Conservation (phyloP, 2,329 filamentous ascomycete species). For the Orbilia oligospora region DNA sequence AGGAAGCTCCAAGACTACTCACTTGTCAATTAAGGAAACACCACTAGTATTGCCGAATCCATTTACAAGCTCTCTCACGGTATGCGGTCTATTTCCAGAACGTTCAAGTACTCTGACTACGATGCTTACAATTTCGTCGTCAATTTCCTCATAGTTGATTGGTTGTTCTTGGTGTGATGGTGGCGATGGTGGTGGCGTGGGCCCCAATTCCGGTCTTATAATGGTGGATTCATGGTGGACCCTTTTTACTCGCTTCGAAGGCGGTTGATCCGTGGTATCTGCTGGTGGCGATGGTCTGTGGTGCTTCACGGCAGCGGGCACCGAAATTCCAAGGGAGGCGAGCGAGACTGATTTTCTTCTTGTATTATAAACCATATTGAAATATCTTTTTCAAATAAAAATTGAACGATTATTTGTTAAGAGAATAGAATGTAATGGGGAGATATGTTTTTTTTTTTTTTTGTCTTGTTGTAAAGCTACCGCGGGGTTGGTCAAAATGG, state of each 20-base stretch:
- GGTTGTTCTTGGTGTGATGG: slow-evolving; percentile 66
- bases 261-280: slow-evolving; percentile 74
- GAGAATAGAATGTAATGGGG: slow-evolving; percentile 25
- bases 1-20: slow-evolving; percentile 69
- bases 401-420: slow-evolving; percentile 6
- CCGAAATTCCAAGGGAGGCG: slow-evolving; percentile 90
- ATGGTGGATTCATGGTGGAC: slow-evolving; percentile 65
- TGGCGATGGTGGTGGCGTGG: slow-evolving; percentile 84
- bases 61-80: slow-evolving; percentile 89
- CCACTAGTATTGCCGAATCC: slow-evolving; percentile 55
- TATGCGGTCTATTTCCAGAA: slow-evolving; percentile 90
- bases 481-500: slow-evolving; percentile 31
- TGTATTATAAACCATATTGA: slow-evolving; percentile 91
- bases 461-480: not conserved
- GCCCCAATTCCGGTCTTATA: slow-evolving; percentile 69
- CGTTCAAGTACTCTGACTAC: slow-evolving; percentile 90
- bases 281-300: slow-evolving; percentile 75
- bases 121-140: slow-evolving; percentile 94
- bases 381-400: slow-evolving; percentile 22
- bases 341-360: slow-evolving; percentile 95
- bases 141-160: slow-evolving; percentile 85
- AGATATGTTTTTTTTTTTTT: slow-evolving; percentile 6
- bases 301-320: slow-evolving; percentile 74
- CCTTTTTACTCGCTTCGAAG: slow-evolving; percentile 71
- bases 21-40: slow-evolving; percentile 82